A percentile compares a stretch with the other conserved stretches of the same genome.
phyloP scores from a whole-genome alignment of 257 asterid species.

The Gardenia jasminoides region DNA sequence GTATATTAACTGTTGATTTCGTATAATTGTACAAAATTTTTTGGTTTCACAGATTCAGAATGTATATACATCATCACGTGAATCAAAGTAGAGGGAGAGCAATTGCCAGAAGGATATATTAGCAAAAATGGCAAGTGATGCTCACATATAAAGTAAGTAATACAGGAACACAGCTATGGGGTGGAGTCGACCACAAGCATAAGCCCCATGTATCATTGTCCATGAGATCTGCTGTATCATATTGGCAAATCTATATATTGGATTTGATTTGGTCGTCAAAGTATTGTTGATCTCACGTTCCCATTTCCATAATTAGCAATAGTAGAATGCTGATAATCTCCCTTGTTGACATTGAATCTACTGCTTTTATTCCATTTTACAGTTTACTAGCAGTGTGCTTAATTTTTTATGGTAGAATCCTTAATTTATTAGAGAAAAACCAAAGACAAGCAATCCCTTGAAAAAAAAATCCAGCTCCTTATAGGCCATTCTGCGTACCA shows the following conservation, averaged over 20 bases:
- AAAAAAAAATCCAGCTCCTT: too few species aligned
- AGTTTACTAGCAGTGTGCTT: too few species aligned
- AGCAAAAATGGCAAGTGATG: not conserved
- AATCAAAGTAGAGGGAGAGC: too few species aligned
- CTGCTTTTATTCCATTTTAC: not conserved
- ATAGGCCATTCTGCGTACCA: too few species aligned
- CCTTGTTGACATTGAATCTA: not conserved
- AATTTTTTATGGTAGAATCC: too few species aligned
- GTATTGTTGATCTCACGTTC: not conserved
- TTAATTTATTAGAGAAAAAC: not conserved
- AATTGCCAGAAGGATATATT: too few species aligned
- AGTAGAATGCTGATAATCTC: not conserved
- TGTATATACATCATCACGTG: too few species aligned
- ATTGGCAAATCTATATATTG: not conserved
- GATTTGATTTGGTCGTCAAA: conserved; percentile 1
- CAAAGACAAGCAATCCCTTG: too few species aligned
- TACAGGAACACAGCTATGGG: not conserved
- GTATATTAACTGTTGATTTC: too few species aligned
- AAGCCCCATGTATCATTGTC: conserved; percentile 11
- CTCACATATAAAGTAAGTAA: too few species aligned
- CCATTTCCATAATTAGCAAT: not conserved
- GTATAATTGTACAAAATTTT: too few species aligned
- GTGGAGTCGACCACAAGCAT: conserved; percentile 9
- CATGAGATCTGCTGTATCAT: conserved; percentile 8
- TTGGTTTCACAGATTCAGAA: too few species aligned